Evolutionary conservation across 768 basidiomycete species (phyloP), one percentile per base, ranked within the genome.

Genomic region (Termitomyces sp.): DNA sequence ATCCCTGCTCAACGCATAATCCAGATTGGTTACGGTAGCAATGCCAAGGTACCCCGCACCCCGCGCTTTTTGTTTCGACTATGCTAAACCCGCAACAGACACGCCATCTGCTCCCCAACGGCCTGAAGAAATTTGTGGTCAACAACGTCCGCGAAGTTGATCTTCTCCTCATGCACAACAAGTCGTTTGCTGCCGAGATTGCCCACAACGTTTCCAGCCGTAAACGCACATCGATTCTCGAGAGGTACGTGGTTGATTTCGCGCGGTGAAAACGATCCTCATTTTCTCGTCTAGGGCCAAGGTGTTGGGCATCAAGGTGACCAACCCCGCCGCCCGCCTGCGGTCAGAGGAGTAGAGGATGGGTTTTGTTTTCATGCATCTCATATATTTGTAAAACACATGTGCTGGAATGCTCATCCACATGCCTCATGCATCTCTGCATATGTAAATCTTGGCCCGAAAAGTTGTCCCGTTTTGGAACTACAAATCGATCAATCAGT

Each of bases 101-200:
- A 66, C 90, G 93, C 62, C 95, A 98, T 74, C 80, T 97, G 55
- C 90, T 98, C 67, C 97, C 97, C 61, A 94, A 87, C 70, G 97
- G 97, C 61, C 83, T 91, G 72, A 96, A 97, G 81, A 94, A 95
- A 75, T 88, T 98, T 79, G 78, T 96, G 61, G 92, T 99, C 68
- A 88, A 83, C 83, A 98, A 98, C 76, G 82, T 90, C 54, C 84
- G 88, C 72, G 95, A 98, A 73, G 76, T 99, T 61, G 94, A 98
- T 67, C 84, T 98, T 66, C 87, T 98, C 62, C 81, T 98, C 53
- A 95, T 98, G 94, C 95, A 98, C 85, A 95, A 93, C 85, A 92
- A 92, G 80, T 88, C 78, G 68, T 98, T 89, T 71, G 88, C 94
- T 50, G 97, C 94, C 54, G 93, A 96, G 73, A 94, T 99, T 66